These are phyloP conservation scores for Paraleonurus japonicus DNA, from an alignment of 257 asterid species.

Conservation along the genomic window DNA sequence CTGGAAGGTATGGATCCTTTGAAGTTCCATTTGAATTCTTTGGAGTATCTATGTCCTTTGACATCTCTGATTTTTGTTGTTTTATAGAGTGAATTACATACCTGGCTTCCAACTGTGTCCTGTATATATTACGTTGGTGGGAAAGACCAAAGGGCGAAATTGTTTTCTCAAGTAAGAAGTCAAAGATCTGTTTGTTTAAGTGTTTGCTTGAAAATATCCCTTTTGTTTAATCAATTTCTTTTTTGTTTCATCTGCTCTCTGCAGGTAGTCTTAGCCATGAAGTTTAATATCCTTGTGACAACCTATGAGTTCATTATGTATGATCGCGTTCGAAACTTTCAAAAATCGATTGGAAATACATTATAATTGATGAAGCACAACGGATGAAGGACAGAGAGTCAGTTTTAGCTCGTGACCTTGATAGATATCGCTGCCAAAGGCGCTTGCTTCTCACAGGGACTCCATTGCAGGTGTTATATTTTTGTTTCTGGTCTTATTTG, in stretches of 20 bases:
- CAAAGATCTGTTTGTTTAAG: slow-evolving; percentile 16
- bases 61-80: slow-evolving; percentile 33
- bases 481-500: slow-evolving; percentile 15
- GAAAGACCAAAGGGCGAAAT: slow-evolving; percentile 80
- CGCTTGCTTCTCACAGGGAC: slow-evolving; percentile 99
- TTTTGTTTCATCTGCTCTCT: slow-evolving; percentile 35
- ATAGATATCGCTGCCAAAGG: slow-evolving; percentile 98
- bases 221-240: slow-evolving; percentile 6
- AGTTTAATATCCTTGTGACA: slow-evolving; percentile 96
- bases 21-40: slow-evolving; percentile 19
- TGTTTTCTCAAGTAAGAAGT: slow-evolving; percentile 86
- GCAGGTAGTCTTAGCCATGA: slow-evolving; percentile 91
- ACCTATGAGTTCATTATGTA: slow-evolving; percentile 97
- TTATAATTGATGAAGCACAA: slow-evolving; percentile 98
- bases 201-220: slow-evolving; percentile 16
- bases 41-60: neutral
- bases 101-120: slow-evolving; percentile 95
- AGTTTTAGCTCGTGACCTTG: slow-evolving; percentile 99
- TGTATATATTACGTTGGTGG: slow-evolving; percentile 96
- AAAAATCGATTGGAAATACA: slow-evolving; percentile 96
- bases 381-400: slow-evolving; percentile 99
- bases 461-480: slow-evolving; percentile 78
- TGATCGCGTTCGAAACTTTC: slow-evolving; percentile 99
- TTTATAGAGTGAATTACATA: slow-evolving; percentile 85
- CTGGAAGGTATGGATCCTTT: slow-evolving; percentile 76